Conservation (phyloP, 306 rosid species). For the Cucumis cinereus region DNA sequence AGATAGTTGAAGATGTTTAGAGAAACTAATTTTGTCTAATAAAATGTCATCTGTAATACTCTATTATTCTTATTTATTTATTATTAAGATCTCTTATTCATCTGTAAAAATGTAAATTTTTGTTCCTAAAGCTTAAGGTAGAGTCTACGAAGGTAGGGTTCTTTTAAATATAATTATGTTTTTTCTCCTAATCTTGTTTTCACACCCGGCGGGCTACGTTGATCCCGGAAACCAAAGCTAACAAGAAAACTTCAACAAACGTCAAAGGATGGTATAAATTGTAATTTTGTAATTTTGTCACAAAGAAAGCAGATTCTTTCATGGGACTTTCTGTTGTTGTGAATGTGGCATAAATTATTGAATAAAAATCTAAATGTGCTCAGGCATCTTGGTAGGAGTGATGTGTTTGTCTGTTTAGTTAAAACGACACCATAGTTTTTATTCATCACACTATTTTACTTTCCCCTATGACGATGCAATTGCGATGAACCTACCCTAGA, state of each 20-base stretch:
- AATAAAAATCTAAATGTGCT: not conserved
- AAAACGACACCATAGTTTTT: not conserved
- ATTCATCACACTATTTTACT: not conserved
- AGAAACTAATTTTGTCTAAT: too few species aligned
- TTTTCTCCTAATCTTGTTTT: not conserved
- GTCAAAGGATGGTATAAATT: not conserved
- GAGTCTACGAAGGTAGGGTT: not conserved
- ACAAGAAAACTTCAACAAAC: not conserved
- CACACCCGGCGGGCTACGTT: not conserved
- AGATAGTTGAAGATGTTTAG: too few species aligned
- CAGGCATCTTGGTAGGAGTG: not conserved
- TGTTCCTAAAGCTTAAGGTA: not conserved
- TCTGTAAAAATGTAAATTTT: not conserved
- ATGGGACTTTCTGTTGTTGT: not conserved
- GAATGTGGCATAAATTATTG: not conserved
- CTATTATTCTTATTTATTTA: too few species aligned
- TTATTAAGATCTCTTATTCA: not conserved
- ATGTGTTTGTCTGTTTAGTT: not conserved
- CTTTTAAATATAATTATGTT: not conserved
- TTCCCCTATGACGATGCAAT: not conserved
- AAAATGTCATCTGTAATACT: too few species aligned
- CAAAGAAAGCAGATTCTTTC: not conserved
- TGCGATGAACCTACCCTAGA: conserved; percentile 4
- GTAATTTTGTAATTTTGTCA: not conserved
- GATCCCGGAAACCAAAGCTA: not conserved